Conservation (phyloP, 2,329 filamentous ascomycete genomes). For the Aspergillus amoenus region DNA sequence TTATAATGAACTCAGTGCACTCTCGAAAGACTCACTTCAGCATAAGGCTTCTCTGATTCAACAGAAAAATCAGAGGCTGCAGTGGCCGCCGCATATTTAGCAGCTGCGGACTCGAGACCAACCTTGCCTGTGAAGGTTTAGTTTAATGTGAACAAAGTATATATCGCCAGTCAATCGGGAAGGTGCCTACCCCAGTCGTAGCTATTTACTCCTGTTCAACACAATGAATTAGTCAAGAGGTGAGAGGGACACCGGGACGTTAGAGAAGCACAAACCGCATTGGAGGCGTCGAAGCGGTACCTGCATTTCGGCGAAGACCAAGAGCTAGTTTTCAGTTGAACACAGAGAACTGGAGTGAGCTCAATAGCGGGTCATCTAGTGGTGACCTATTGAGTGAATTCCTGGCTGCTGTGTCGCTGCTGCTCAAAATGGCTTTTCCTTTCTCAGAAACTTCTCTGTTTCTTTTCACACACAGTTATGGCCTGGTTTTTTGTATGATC, state of each 20-base stretch:
- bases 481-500: not conserved
- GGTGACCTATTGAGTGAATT: conserved; percentile 6
- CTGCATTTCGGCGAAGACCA: conserved; percentile 54
- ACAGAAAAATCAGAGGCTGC: conserved; percentile 72
- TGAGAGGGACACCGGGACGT: not conserved
- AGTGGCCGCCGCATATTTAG: conserved; percentile 84
- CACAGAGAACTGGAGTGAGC: not conserved
- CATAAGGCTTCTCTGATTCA: conserved; percentile 85
- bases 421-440: not conserved
- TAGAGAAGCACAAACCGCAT: conserved; percentile 49
- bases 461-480: not conserved
- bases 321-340: not conserved
- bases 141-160: conserved; percentile 10
- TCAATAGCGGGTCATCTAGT: not conserved
- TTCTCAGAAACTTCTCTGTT: not conserved
- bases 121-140: conserved; percentile 66
- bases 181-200: conserved; percentile 81
- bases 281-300: conserved; percentile 78
- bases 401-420: not conserved
- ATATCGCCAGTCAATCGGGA: not conserved
- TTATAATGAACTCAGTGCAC: not conserved
- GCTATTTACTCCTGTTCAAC: conserved; percentile 78
- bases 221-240: not conserved
- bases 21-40: conserved; percentile 62
- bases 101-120: conserved; percentile 81